Evolutionary conservation across 1,139 yeast species (phyloP), one percentile per base, ranked within the genome.

Genomic region (Hansenula lynferdii): DNA sequence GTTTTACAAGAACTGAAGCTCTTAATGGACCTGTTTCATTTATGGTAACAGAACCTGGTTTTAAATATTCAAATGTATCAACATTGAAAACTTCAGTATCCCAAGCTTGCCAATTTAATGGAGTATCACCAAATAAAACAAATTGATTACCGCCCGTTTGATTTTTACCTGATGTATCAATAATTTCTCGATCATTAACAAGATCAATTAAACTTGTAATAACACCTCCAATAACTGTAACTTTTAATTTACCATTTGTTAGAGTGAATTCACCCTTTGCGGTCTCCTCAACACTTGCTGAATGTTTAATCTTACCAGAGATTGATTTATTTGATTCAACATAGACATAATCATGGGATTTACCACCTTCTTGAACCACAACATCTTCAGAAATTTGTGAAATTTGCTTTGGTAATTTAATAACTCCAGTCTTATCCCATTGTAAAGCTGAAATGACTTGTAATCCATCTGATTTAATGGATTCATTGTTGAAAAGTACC

Each of bases 91-190:
- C 70, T 57, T 92, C 98, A 0, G 97, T 90, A 58, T 92, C 97
- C 97, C 98, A 92, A 2, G 97, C 97, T 36, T 90, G 96, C 78
- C 81, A 90, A 42, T 74, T 80, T 54, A 87, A 67, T 11, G 97
- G 97, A 47, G 87, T 85, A 59, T 92, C 97, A 48, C 89, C 92
- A 54, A 85, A 85, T 41, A 92, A 57, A 2, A 86, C 75, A 49
- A 77, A 80, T 58, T 85, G 95, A 54, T 86, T 85, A 26, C 89
- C 96, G 26, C 87, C 87, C 16, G 54, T 56, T 20, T 62, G 61
- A 29, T 68, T 71, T 35, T 60, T 57, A 9, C 82, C 76, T 17
- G 69, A 67, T 4, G 74, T 65, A 44, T 84, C 85, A 42, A 90
- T 69, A 19, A 83, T 72, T 56, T 90, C 95, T 24, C 92, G 73